These are phyloP conservation scores for Medakamo hakoo DNA, from an alignment of 139 green algal species.

Conservation along the genomic window DNA sequence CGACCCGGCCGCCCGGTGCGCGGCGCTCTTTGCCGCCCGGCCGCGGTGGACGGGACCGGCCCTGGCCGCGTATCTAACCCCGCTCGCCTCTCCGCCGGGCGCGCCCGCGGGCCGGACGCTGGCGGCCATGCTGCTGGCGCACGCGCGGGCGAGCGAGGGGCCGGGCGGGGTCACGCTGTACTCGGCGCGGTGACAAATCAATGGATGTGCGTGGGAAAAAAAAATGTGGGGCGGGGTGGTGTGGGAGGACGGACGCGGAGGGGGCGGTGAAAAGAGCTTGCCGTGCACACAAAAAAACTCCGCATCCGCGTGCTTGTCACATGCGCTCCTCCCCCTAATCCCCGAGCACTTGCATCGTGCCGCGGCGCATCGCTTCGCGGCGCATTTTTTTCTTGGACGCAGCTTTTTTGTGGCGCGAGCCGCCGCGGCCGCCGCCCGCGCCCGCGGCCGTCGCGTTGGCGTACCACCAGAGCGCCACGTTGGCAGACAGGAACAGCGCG, in stretches of 20 bases:
- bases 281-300: too few species aligned
- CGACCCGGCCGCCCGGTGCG: neutral
- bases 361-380: neutral
- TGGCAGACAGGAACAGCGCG: neutral
- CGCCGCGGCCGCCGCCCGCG: too few species aligned
- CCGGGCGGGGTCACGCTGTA: neutral
- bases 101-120: neutral
- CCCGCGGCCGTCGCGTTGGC: too few species aligned
- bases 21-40: neutral
- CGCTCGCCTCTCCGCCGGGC: too few species aligned
- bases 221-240: too few species aligned
- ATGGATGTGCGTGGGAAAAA: too few species aligned
- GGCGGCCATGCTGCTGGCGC: neutral
- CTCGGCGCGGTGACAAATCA: neutral
- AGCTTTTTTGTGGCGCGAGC: neutral
- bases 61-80: neutral
- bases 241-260: too few species aligned
- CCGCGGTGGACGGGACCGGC: neutral
- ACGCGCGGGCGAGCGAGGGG: neutral
- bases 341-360: neutral
- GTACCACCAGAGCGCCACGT: neutral
- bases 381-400: neutral
- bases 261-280: too few species aligned
- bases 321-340: too few species aligned
- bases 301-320: too few species aligned